These are phyloP conservation scores for Citrullus colocynthis DNA, from an alignment of 306 rosid genomes.

Conservation along the genomic window DNA sequence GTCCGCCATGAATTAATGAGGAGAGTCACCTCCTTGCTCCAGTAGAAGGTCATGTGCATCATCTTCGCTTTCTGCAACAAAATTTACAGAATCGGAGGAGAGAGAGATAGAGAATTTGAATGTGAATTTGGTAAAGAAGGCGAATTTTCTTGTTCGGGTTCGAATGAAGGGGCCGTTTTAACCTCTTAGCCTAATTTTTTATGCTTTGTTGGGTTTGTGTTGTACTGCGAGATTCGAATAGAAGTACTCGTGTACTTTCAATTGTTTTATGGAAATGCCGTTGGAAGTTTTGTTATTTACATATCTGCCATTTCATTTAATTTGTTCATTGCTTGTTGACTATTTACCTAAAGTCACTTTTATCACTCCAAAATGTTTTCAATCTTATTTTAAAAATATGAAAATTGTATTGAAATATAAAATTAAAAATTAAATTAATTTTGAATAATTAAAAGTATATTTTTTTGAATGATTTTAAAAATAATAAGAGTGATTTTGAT, in stretches of 20 bases:
- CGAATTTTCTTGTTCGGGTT: neutral
- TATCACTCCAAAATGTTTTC: no score
- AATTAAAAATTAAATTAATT: no score
- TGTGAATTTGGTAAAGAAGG: neutral
- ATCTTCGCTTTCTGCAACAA: slow-evolving; percentile 29
- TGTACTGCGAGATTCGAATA: neutral
- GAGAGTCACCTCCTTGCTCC: slow-evolving; percentile 65
- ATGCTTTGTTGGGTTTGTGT: neutral
- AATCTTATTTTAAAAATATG: no score
- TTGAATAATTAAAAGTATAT: no score
- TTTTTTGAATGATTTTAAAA: no score
- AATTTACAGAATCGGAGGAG: neutral
- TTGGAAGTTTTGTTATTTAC: neutral
- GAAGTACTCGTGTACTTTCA: neutral
- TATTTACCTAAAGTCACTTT: no score
- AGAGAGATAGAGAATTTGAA: neutral
- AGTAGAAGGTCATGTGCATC: slow-evolving; percentile 99
- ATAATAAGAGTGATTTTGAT: no score
- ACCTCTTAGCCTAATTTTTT: neutral
- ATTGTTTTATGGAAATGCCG: neutral
- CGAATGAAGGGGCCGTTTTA: neutral
- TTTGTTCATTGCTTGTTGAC: neutral
- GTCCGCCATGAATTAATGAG: slow-evolving; percentile 70
- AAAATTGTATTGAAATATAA: no score
- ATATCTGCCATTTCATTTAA: neutral